Base-by-base conservation (phyloP, 2,329 filamentous ascomycete species). In the Alternaria hordeiaustralica region DNA sequence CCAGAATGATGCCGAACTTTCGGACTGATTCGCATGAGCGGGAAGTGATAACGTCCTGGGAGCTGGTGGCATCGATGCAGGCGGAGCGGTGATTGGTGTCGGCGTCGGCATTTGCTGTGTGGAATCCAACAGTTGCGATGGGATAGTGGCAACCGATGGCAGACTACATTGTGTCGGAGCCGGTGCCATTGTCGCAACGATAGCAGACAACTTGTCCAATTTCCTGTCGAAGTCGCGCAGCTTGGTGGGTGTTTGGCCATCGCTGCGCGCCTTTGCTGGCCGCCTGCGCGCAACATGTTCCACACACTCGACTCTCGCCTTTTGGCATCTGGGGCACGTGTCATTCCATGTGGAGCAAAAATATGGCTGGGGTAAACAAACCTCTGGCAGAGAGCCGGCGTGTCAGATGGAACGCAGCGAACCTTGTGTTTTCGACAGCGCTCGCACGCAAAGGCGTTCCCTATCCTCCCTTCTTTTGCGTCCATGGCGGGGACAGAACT, bases 351-450 rank as follows among this genome's bases (percentile, higher is more conserved):
- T 51, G 44, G 61, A 65, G 69, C 63, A 60, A 58, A 51, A 15
- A 54, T 23, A 54, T 28, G 11, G 46, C 43, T 46, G 59, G 59
- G 36, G 51, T 55, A 62, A 68, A 72, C 65, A 59, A 72, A 78
- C 77, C 77, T 75, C 66, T 78, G 76, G 62, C 77, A 79, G 51
- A 76, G 68, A 41, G 66, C 67, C 47, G 74, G 62, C 25, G 71
- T 71, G 15, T 77, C 76, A 12, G 76, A 78, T 43, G 75, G 75
- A 43, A 78, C 76, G 51, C 77, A 79, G 49, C 76, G 68, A 28
- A 79, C 77, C 60, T 79, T 79, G 71, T 79, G 77, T 61, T 78
- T 77, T 46, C 77, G 71, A 61, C 77, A 79, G 30, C 77, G 66
- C 59, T 78, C 77, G 60, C 77, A 79, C 47, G 77, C 77, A 71